Evolutionary conservation across 1,284 basidiomycete species (phyloP).

Genomic region (Porogramme epimiltina): DNA sequence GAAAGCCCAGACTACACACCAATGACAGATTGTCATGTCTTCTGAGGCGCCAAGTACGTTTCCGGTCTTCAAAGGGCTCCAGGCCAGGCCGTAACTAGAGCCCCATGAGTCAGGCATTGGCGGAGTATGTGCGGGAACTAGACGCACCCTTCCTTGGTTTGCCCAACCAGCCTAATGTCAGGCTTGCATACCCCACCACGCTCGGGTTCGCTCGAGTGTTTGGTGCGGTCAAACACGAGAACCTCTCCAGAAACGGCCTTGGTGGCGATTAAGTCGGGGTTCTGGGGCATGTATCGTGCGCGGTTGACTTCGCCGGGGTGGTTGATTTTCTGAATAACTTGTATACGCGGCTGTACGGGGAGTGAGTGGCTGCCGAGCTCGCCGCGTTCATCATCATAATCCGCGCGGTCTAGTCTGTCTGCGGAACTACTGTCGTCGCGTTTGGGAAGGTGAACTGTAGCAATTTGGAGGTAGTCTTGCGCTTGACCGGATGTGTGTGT

Average conservation of each 20-base stretch:
- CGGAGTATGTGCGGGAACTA: background rate
- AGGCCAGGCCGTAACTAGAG: slow-evolving; percentile 86
- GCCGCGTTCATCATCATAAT: slow-evolving; percentile 93
- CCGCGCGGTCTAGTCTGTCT: slow-evolving; percentile 74
- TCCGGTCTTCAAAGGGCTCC: slow-evolving; percentile 85
- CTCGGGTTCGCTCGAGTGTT: slow-evolving; percentile 93
- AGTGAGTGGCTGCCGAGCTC: slow-evolving; percentile 88
- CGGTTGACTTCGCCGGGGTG: slow-evolving; percentile 97
- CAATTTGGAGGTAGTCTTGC: slow-evolving; percentile 96
- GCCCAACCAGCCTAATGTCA: slow-evolving; percentile 89
- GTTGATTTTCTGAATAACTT: slow-evolving; percentile 93
- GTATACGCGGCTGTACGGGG: slow-evolving; percentile 78
- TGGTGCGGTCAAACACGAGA: slow-evolving; percentile 94
- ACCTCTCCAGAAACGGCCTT: slow-evolving; percentile 92
- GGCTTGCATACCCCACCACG: slow-evolving; percentile 84
- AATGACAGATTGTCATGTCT: slow-evolving; percentile 95
- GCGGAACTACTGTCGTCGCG: slow-evolving; percentile 59
- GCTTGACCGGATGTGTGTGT: slow-evolving; percentile 97
- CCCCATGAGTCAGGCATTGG: background rate
- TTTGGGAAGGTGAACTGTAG: slow-evolving; percentile 91
- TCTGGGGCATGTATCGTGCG: slow-evolving; percentile 99
- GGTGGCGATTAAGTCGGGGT: slow-evolving; percentile 95
- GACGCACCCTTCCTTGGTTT: slow-evolving; percentile 88
- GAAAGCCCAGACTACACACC: slow-evolving; percentile 54
- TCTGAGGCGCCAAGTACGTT: slow-evolving; percentile 93